Conservation (phyloP, 306 rosid species). For the Argentina anserina region DNA sequence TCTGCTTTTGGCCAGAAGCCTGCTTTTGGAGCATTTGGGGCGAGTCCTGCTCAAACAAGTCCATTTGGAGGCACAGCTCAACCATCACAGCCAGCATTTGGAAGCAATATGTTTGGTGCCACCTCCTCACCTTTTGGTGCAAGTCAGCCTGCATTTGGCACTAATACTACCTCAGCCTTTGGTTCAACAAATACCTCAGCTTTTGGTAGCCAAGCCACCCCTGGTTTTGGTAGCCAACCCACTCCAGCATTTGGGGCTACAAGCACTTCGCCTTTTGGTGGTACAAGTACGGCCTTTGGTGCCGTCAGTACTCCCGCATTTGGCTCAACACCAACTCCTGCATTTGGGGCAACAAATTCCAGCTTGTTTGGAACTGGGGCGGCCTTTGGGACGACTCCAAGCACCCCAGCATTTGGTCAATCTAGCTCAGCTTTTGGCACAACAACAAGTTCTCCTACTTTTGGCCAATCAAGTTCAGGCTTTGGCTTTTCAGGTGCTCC, state of each 20-base stretch:
- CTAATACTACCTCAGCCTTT: slow-evolving; percentile 29
- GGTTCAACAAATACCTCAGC: slow-evolving; percentile 26
- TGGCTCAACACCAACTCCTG: slow-evolving; percentile 62
- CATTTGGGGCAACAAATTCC: slow-evolving; percentile 56
- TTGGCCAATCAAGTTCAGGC: slow-evolving; percentile 74
- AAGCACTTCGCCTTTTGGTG: slow-evolving; percentile 44
- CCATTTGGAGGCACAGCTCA: slow-evolving; percentile 72
- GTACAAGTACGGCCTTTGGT: slow-evolving; percentile 48
- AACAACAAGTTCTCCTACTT: slow-evolving; percentile 51
- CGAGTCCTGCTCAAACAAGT: slow-evolving; percentile 65
- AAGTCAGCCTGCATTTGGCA: slow-evolving; percentile 33
- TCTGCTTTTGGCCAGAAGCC: slow-evolving; percentile 88
- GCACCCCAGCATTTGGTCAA: slow-evolving; percentile 47
- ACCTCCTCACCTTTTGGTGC: slow-evolving; percentile 38
- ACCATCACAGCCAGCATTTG: slow-evolving; percentile 83
- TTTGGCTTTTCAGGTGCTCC: slow-evolving; percentile 55
- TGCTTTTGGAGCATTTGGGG: slow-evolving; percentile 74
- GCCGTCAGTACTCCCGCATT: slow-evolving; percentile 37
- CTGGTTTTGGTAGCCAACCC: slow-evolving; percentile 43
- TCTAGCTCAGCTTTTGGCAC: slow-evolving; percentile 52
- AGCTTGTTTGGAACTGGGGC: slow-evolving; percentile 67
- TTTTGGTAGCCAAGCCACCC: slow-evolving; percentile 35
- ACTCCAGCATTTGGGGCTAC: slow-evolving; percentile 49
- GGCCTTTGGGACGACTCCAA: slow-evolving; percentile 63
- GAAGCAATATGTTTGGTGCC: slow-evolving; percentile 79